These are phyloP conservation scores for Hypoxylon perforatum DNA, from an alignment of 495 filamentous ascomycete species.

Conservation along the genomic window DNA sequence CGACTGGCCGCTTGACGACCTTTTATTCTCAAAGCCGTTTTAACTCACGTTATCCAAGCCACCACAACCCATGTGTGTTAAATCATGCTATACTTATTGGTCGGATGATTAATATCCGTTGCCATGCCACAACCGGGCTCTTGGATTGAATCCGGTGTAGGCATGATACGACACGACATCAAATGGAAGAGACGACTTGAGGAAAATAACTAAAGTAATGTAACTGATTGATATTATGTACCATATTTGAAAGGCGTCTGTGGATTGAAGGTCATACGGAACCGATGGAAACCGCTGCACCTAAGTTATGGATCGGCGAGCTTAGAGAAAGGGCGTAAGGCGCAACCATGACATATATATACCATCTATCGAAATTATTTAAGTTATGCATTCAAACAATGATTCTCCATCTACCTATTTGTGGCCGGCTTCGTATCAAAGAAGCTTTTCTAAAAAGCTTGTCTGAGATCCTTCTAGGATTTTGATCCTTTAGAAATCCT, in stretches of 20 bases:
- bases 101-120: neutral
- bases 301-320: neutral
- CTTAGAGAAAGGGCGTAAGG: neutral
- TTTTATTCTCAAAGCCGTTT: too few relatives aligned
- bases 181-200: constrained; percentile 7
- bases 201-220: constrained; percentile 2
- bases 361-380: constrained; percentile 23
- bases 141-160: neutral
- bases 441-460: neutral
- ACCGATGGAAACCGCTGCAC: neutral
- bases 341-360: constrained; percentile 27
- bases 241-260: constrained; percentile 36
- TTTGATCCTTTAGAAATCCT: constrained; percentile 2
- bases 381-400: constrained; percentile 1
- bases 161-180: constrained; percentile 5
- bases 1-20: too few relatives aligned
- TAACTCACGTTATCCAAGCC: too few relatives aligned
- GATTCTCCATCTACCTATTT: neutral
- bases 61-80: too few relatives aligned
- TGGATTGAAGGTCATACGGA: constrained; percentile 11
- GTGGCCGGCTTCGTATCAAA: neutral
- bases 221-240: constrained; percentile 22
- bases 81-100: neutral
- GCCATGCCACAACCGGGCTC: neutral
- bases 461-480: constrained; percentile 7